Conservation (phyloP, 164 flowering plant species). For the Stephania yunnanensis region DNA sequence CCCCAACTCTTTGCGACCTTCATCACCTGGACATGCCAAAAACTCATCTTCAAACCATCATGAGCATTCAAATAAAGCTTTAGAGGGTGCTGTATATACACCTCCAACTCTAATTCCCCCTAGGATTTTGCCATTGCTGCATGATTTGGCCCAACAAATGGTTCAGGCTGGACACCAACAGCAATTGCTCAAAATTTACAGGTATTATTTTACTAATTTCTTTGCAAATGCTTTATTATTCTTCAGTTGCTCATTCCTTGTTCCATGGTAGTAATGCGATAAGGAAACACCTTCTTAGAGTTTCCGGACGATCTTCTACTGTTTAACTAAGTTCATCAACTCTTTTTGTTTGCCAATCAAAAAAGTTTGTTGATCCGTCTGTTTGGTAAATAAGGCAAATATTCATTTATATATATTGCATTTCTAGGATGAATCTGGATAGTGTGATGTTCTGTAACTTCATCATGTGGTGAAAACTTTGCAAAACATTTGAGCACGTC, state of each 20-base stretch:
- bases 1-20: conserved; percentile 70
- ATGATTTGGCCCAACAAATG: conserved; percentile 83
- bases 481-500: no score
- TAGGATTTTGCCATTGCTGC: conserved; percentile 75
- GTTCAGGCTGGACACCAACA: conserved; percentile 72
- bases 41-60: conserved; percentile 26
- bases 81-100: conserved; percentile 56
- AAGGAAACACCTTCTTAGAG: neutral
- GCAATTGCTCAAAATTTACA: conserved; percentile 62
- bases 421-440: no score
- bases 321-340: no score
- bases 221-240: neutral
- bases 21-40: conserved; percentile 56
- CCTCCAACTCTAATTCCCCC: conserved; percentile 88
- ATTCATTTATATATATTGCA: no score
- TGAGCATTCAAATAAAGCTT: conserved; percentile 37
- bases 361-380: no score
- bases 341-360: no score
- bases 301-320: no score
- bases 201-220: conserved; percentile 29
- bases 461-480: no score
- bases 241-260: neutral
- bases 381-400: no score
- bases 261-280: neutral
- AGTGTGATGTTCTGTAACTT: no score